Conservation (phyloP, 805 yeast species). For the Hanseniaspora meyeri region DNA sequence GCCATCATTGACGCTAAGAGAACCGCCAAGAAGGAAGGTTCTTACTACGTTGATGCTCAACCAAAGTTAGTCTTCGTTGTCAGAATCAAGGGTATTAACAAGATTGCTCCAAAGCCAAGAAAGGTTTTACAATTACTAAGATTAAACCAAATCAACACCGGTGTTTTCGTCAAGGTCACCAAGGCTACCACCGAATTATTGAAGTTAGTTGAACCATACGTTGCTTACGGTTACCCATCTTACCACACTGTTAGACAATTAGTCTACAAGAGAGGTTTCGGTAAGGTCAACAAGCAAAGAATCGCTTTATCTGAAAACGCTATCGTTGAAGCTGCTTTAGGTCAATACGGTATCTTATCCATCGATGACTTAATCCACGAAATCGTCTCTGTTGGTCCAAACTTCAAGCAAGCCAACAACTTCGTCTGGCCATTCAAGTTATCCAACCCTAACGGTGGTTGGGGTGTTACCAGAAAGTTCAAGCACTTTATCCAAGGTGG, state of each 20-base stretch:
- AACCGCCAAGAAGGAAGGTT: conserved; percentile 86
- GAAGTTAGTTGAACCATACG: conserved; percentile 90
- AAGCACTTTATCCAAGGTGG: conserved; percentile 96
- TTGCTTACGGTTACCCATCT: conserved; percentile 96
- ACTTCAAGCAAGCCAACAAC: conserved; percentile 98
- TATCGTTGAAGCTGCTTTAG: conserved; percentile 75
- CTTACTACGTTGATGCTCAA: conserved; percentile 92
- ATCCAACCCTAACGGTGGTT: conserved; percentile 94
- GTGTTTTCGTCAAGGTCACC: conserved; percentile 89
- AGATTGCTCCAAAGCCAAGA: conserved; percentile 98
- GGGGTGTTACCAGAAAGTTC: conserved; percentile 95
- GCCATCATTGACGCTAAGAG: conserved; percentile 78
- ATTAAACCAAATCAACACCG: conserved; percentile 87
- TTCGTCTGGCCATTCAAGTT: conserved; percentile 96
- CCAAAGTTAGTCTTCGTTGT: conserved; percentile 87
- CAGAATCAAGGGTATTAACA: conserved; percentile 99
- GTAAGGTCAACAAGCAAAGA: conserved; percentile 95
- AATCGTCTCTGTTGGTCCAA: conserved; percentile 91
- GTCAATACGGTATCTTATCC: conserved; percentile 85
- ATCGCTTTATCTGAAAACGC: conserved; percentile 77
- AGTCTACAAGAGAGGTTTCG: conserved; percentile 95
- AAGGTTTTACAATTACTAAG: conserved; percentile 90
- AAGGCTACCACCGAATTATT: conserved; percentile 89
- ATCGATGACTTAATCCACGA: conserved; percentile 93
- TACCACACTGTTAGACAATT: conserved; percentile 83